Evolutionary conservation across 768 basidiomycete genomes (phyloP), one percentile per base, ranked within the genome.

Genomic region (Rhizopogon vesiculosus): DNA sequence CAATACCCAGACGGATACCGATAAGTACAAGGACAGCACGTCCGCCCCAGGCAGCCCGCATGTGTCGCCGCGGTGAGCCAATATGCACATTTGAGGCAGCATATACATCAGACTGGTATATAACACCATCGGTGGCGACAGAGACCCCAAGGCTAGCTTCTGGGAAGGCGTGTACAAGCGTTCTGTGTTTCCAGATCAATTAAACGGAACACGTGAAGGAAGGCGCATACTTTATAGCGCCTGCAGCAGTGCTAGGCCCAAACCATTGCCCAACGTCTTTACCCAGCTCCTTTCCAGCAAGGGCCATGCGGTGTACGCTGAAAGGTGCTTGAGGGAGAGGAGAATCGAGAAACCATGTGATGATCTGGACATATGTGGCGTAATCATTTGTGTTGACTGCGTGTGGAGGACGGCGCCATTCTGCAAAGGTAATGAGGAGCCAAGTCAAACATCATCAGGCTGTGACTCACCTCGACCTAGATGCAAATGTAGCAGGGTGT

Each of bases 181-280:
- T 78, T 69, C 92, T 93, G 64, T 1, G 43, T 31, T 16, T n/a
- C 16, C 18, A 3, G 28, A 5, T 69, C 35, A 56, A 25, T 38
- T 38, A 22, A 16, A 49, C 19, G 8, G 22, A 53, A 49, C 1
- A 44, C 16, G 12, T 31, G 7, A 18, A 44, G 19, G 35, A 40
- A 41, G 52, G 3, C 41, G 43, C n/a, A 54, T 66, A 92, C 89
- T 89, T 93, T 74, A 98, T 89, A 10, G 93, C 95, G 39, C 95
- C 94, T 7, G 95, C 94, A n/a, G 96, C 97, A 0, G 91, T 93
- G 66, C 91, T 95, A 0, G 96, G 96, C 0, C 96, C 96, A 64
- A 98, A 98, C 96, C 96, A 98, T 69, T 93, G 89, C 1, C 96
- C 96, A 0, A 98, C 89, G 60, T 93, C 91, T 58, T 91, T 98